Evolutionary conservation across 2,329 filamentous ascomycete genomes (phyloP), one percentile per base, ranked within the genome.

Genomic region (Epicoccum nigrum): DNA sequence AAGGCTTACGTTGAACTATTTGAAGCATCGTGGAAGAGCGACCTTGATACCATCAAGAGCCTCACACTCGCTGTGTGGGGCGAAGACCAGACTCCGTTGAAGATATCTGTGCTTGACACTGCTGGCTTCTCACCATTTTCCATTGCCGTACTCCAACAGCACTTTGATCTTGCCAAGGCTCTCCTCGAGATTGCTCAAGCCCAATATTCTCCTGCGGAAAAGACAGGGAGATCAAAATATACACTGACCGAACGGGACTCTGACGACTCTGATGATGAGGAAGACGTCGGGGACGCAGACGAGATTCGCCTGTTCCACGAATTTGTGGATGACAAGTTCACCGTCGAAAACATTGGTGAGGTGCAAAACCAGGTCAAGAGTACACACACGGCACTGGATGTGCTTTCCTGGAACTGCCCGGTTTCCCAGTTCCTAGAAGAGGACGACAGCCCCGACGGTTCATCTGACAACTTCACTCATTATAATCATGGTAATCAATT

Each of bases 321-420:
- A 52, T 76, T 86, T 32, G 74, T 90, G 21, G 82, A 87, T 58
- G 83, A 87, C 11, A 78, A 81, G 28, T 90, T 89, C 67, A 94
- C 90, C 0, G 82, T 93, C 44, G 88, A 94, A 13, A 85, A 90
- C 59, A 80, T 94, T 50, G 88, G 88, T 0, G 82, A 89, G 57
- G 78, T 88, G 4, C 83, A 83, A 0, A 86, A 82, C 64, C 80
- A 87, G 47, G 87, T 91, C 51, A 86, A 89, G 65, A 89, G 87
- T 49, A 73, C 77, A 13, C 73, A 81, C 7, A 79, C 78, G 28
- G 86, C 90, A 2, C 65, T 82, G 1, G 56, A 70, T 0, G 69
- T 89, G 48, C 69, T 92, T 4, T 58, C 65, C 4, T 77, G 58
- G 52, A 0, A 9, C 2, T 62, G 50, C 37, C 55, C 59, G 9